These are phyloP conservation scores for Lactarius hatsudake DNA, from an alignment of 768 basidiomycete species.

Conservation along the genomic window DNA sequence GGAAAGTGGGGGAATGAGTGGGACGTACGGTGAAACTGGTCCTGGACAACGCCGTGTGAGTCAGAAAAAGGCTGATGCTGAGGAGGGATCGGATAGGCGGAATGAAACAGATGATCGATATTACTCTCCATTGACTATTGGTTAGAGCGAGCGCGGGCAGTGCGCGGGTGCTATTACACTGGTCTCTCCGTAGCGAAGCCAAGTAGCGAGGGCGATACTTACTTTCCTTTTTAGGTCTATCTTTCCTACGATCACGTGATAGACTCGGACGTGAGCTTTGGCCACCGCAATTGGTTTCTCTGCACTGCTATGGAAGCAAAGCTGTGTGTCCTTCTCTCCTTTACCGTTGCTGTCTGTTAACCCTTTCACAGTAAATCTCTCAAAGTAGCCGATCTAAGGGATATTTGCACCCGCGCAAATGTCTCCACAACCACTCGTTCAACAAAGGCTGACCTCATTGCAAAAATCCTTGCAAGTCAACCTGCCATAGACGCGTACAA, in stretches of 20 bases:
- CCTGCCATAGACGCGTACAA: constrained; percentile 52
- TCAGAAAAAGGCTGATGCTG: constrained; percentile 35
- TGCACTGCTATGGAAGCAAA: constrained; percentile 39
- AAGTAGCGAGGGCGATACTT: too few relatives aligned
- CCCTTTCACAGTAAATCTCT: constrained; percentile 49
- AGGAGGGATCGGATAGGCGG: constrained; percentile 50
- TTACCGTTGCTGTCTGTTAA: constrained; percentile 2
- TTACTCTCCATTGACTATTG: constrained; percentile 40
- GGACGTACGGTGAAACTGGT: constrained; percentile 22
- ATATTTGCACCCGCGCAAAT: constrained; percentile 53
- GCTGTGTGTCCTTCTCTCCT: constrained; percentile 33
- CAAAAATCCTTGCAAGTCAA: constrained; percentile 53
- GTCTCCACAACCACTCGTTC: constrained; percentile 52
- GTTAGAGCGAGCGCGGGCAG: background rate
- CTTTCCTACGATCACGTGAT: background rate
- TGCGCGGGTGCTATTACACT: background rate
- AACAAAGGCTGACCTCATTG: constrained; percentile 66
- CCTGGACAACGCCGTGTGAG: constrained; percentile 29
- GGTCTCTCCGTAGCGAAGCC: too few relatives aligned
- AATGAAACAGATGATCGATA: constrained; percentile 61
- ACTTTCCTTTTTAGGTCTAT: background rate
- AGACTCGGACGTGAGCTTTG: background rate
- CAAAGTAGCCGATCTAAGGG: constrained; percentile 69
- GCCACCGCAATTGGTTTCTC: background rate
- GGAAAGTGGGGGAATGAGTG: constrained; percentile 21